Base-by-base conservation (phyloP, 495 filamentous ascomycete species). In the Talaromyces stipitatus region DNA sequence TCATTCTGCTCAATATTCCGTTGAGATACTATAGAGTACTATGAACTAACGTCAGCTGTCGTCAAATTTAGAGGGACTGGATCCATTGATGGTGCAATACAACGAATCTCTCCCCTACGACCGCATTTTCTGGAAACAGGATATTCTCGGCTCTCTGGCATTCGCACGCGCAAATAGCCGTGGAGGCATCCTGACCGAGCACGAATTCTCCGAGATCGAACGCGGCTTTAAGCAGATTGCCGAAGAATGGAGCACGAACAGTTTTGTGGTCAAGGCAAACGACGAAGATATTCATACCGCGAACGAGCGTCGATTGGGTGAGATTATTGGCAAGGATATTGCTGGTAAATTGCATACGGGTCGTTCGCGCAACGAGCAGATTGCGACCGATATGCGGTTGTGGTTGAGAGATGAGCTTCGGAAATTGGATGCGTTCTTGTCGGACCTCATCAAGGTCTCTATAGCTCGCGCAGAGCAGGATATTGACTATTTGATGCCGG, bases 341-440 rank as follows among this genome's bases (percentile, higher is more conserved):
- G 91, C 85, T 2, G 92, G 92, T 4, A 97, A 96, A 74, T 81
- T 97, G 58, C 92, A 97, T 77, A 97, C 92, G 2, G 92, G 92
- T 30, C 84, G 94, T 22, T 90, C 85, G 64, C 78, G 94, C 46
- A 97, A 97, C 66, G 94, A 97, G 74, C 94, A 97, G 74, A 82
- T 97, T 58, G 90, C 87, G 24, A 92, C 88, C 22, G 92, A 97
- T 64, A 92, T 96, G 88, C 85, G 92, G 45, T 73, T 96, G 66
- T 97, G 92, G 92, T 74, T 96, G 57, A 79, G 89, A 43, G 87
- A 90, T 60, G 80, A 92, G 74, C 71, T 97, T 51, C 81, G 78
- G 59, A 75, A 80, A 57, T 82, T 97, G 56, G 89, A 92, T 55
- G 62, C n/a, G 4, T 82, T 82, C 48, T 76, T 97, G 20, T 74